Base-by-base conservation (phyloP, 345 rosid species). In the Physaria fendleri region DNA sequence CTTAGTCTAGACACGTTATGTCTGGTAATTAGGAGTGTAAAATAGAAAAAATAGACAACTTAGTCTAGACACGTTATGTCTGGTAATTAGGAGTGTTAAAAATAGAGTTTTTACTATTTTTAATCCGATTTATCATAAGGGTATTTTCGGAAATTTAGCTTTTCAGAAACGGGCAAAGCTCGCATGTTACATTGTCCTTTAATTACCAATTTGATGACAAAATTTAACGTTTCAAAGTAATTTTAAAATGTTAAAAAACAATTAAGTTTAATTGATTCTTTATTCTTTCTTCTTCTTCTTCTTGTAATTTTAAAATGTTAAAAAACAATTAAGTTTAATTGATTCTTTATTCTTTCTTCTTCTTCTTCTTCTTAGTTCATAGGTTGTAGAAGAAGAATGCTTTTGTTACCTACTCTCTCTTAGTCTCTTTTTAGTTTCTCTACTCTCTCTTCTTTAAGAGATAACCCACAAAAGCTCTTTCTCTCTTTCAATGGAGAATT, bases 141-240 rank as follows among this genome's bases (percentile, higher is more conserved):
- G 80, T 10, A 76, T 52, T 22, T 65, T 59, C 20, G 84, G 72
- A 49, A 77, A 44, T 3, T 1, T 0, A 3, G 10, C 5, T 30
- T 30, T n/a, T 24, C 76, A 63, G 79, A 83, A 83, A 80, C 82
- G 79, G 82, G 90, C 78, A 68, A 74, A 76, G 18, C 78, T 77
- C 82, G 86, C 85, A 83, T 83, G 90, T 85, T 83, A 81, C 83
- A 80, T 77, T 86, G 75, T 79, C 59, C 62, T 68, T 70, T 65
- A 27, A 38, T 66, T 66, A 64, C 65, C 50, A 58, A 4, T 56
- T 78, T 59, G 78, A 76, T 68, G 75, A 67, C 53, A 68, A 78
- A n/a, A n/a, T n/a, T n/a, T n/a, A n/a, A n/a, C n/a, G n/a, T n/a
- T n/a, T n/a, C n/a, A n/a, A n/a, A n/a, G n/a, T n/a, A n/a, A n/a